Conservation (phyloP, 306 rosid species). For the Lablab purpureus region DNA sequence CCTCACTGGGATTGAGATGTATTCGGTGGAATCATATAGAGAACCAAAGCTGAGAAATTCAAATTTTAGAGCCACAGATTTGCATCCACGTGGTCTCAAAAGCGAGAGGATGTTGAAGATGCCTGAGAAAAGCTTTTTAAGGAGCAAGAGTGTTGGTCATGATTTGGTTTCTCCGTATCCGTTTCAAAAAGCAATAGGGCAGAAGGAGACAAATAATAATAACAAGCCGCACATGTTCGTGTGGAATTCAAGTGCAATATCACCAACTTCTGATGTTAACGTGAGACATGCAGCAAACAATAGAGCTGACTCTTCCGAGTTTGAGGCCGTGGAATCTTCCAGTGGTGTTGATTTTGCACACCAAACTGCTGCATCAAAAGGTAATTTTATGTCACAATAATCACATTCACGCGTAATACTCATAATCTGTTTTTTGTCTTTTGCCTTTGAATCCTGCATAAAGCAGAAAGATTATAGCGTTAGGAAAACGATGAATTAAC, state of each 20-base stretch:
- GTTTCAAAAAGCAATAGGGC: not conserved
- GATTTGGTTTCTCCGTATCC: not conserved
- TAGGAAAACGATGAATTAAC: too few relatives aligned
- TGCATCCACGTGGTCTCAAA: slow-evolving; percentile 35
- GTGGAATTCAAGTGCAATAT: slow-evolving; percentile 68
- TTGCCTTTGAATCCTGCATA: too few relatives aligned
- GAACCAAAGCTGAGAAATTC: not conserved
- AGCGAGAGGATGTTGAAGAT: slow-evolving; percentile 61
- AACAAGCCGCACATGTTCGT: slow-evolving; percentile 70
- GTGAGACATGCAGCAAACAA: slow-evolving; percentile 55
- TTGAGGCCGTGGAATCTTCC: slow-evolving; percentile 48
- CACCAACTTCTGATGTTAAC: slow-evolving; percentile 60
- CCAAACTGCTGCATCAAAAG: not conserved
- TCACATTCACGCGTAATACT: too few relatives aligned
- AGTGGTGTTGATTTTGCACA: slow-evolving; percentile 44
- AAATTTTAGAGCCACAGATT: not conserved
- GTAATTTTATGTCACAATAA: not conserved
- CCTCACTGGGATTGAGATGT: too few relatives aligned
- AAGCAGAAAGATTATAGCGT: too few relatives aligned
- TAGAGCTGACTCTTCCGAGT: not conserved
- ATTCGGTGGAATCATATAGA: slow-evolving; percentile 26
- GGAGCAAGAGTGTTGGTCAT: slow-evolving; percentile 61
- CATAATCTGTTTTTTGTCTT: too few relatives aligned
- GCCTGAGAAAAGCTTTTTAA: slow-evolving; percentile 53
- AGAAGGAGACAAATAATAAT: slow-evolving; percentile 44